Evolutionary conservation across 768 basidiomycete genomes (phyloP).

Genomic region (Postia placenta): DNA sequence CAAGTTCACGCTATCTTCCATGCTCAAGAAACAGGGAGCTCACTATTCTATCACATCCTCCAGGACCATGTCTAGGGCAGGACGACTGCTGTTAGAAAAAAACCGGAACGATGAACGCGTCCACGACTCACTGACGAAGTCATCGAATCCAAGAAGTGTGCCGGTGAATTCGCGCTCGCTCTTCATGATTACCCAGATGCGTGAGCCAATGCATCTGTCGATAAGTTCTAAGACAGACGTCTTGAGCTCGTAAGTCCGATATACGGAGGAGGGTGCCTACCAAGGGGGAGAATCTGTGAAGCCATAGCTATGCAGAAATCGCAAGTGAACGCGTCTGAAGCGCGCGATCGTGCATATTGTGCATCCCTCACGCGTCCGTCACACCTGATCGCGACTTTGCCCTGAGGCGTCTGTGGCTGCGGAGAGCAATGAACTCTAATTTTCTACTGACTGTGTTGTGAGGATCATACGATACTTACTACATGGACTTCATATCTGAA

Average conservation of each 20-base stretch:
- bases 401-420: too few relatives aligned
- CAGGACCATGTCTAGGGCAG: slow-evolving; percentile 74
- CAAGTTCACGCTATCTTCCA: not conserved
- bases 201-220: slow-evolving; percentile 94
- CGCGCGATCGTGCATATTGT: not conserved
- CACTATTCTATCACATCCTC: slow-evolving; percentile 97
- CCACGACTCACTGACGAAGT: slow-evolving; percentile 97
- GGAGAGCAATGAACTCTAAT: too few relatives aligned
- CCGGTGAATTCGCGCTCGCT: slow-evolving; percentile 95
- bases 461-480: too few relatives aligned
- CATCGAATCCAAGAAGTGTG: slow-evolving; percentile 92
- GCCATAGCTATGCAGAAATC: slow-evolving; percentile 48
- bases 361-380: too few relatives aligned
- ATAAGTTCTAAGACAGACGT: slow-evolving; percentile 67
- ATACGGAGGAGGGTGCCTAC: slow-evolving; percentile 31
- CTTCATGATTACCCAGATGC: slow-evolving; percentile 99
- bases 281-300: slow-evolving; percentile 90
- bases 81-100: too few relatives aligned
- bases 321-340: not conserved
- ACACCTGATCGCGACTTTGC: too few relatives aligned
- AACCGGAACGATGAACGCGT: not conserved
- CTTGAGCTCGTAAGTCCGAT: not conserved
- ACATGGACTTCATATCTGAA: too few relatives aligned
- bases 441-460: too few relatives aligned
- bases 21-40: slow-evolving; percentile 23